Conservation (phyloP, 176 grass and related monocot genomes). For the Bromus sterilis region DNA sequence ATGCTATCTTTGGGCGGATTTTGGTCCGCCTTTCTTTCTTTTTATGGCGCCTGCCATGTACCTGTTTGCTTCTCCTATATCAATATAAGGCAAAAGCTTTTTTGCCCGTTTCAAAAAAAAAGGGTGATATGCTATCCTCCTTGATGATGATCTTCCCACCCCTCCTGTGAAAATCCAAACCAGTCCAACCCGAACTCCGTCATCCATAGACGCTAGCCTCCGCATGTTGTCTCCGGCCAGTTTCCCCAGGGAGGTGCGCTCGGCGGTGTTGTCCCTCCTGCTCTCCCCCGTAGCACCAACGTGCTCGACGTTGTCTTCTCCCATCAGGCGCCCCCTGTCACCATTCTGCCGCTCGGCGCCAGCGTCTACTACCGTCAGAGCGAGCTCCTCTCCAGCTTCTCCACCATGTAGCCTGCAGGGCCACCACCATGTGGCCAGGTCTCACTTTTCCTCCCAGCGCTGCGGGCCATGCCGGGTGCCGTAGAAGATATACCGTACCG, state of each 20-base stretch:
- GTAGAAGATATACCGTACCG: no score
- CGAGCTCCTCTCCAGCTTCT: slow-evolving; percentile 58
- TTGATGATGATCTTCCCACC: slow-evolving; percentile 29
- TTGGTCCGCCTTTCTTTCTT: no score
- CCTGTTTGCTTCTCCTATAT: no score
- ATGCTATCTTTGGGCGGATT: neutral
- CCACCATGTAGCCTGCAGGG: slow-evolving; percentile 2
- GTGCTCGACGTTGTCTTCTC: slow-evolving; percentile 70
- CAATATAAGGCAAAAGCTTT: no score
- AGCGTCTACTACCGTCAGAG: slow-evolving; percentile 72
- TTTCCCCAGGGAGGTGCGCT: slow-evolving; percentile 43
- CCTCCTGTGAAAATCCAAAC: neutral
- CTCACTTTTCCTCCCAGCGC: neutral
- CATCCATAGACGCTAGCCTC: slow-evolving; percentile 26
- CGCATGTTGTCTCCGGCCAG: slow-evolving; percentile 17
- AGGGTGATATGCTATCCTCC: neutral
- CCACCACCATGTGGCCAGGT: neutral
- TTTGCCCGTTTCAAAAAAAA: no score
- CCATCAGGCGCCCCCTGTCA: slow-evolving; percentile 44
- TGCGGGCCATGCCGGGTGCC: neutral
- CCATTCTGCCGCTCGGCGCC: slow-evolving; percentile 60
- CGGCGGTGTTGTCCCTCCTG: slow-evolving; percentile 38
- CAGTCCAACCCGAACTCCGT: neutral
- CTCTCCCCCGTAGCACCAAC: slow-evolving; percentile 36
- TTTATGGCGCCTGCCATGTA: no score